These are phyloP conservation scores for Ganoderma meredithae DNA, from an alignment of 1,284 basidiomycete species.

Conservation along the genomic window DNA sequence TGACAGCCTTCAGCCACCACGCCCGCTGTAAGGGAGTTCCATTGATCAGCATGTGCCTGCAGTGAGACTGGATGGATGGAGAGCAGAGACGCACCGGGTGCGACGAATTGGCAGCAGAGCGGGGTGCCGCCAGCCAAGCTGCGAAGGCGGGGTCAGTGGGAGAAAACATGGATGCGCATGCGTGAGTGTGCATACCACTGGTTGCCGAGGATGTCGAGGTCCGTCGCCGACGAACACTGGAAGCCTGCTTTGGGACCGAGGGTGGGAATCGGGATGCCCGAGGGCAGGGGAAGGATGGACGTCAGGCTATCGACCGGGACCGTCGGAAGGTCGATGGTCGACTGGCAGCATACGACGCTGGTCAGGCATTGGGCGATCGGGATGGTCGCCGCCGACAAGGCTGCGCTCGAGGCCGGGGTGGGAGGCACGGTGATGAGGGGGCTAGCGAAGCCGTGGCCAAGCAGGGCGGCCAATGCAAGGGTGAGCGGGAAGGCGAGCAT, in stretches of 20 bases:
- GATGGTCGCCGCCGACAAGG: conserved; percentile 61
- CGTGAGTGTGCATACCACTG: conserved; percentile 17
- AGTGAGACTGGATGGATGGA: background rate
- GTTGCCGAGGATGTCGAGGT: conserved; percentile 22
- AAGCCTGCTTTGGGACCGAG: conserved; percentile 27
- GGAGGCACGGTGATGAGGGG: conserved; percentile 24
- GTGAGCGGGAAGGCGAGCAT: conserved; percentile 4
- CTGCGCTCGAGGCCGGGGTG: conserved; percentile 36
- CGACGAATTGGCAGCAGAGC: conserved; percentile 24
- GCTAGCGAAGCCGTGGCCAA: conserved; percentile 15
- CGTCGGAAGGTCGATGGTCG: conserved; percentile 18
- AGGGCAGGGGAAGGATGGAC: conserved; percentile 13
- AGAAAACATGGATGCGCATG: background rate
- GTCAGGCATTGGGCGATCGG: conserved; percentile 59
- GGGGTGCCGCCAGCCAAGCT: conserved; percentile 27
- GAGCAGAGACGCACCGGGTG: conserved; percentile 15
- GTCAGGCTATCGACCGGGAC: conserved; percentile 15
- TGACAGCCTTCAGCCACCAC: conserved; percentile 19
- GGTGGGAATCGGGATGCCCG: conserved; percentile 23
- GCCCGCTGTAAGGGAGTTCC: background rate
- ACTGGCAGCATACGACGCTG: conserved; percentile 28
- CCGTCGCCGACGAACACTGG: conserved; percentile 17
- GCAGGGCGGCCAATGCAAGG: background rate
- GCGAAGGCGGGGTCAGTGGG: background rate
- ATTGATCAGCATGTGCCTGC: background rate